A percentile compares a stretch with the other conserved stretches of the same genome.
Conservation (phyloP, 116 monocot genomes). For the Cymodocea nodosa region DNA sequence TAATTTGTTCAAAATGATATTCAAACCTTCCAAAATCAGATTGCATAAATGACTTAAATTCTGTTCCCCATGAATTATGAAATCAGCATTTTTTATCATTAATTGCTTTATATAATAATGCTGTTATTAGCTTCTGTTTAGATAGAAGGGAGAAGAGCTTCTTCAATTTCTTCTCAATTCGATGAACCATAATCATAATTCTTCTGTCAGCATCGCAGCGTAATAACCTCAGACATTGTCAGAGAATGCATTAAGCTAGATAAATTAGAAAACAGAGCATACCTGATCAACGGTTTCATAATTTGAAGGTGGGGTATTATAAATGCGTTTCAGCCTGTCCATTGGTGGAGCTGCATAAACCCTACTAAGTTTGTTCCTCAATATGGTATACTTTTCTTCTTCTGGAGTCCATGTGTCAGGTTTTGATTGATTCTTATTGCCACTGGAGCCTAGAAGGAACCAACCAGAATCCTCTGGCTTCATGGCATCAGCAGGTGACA, state of each 20-base stretch:
- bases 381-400: conserved; percentile 41
- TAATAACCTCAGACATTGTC: too few relatives aligned
- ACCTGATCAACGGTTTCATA: conserved; percentile 80
- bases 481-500: conserved; percentile 67
- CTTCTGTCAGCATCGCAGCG: too few relatives aligned
- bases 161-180: too few relatives aligned
- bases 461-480: conserved; percentile 22
- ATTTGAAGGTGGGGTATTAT: conserved; percentile 66
- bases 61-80: too few relatives aligned
- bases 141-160: too few relatives aligned
- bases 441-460: conserved; percentile 13
- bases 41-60: background rate
- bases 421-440: conserved; percentile 1
- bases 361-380: conserved; percentile 52
- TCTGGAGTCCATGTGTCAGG: conserved; percentile 42
- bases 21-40: background rate
- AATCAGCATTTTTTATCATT: too few relatives aligned
- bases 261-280: too few relatives aligned
- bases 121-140: too few relatives aligned
- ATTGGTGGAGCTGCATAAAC: conserved; percentile 66
- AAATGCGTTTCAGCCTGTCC: conserved; percentile 64
- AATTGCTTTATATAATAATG: too few relatives aligned
- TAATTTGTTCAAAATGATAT: background rate
- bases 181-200: too few relatives aligned
- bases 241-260: too few relatives aligned